Evolutionary conservation across 345 rosid genomes (phyloP).

Genomic region (Tarenaya hassleriana): DNA sequence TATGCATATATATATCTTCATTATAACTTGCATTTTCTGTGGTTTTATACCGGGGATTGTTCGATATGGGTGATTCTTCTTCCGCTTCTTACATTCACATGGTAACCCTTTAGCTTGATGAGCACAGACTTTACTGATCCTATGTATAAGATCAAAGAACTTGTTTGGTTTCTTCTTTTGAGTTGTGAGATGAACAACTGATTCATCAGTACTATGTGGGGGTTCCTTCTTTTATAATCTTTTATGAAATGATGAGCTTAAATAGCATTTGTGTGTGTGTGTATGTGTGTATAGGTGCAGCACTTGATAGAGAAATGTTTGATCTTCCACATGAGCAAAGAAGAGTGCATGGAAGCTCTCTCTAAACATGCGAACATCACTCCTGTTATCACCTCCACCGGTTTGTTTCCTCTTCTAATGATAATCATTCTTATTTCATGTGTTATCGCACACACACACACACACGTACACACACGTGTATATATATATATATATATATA

Average conservation of each 20-base stretch:
- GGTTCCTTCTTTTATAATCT: no score
- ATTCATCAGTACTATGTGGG: no score
- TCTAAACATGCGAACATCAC: constrained; percentile 81
- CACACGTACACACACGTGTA: background rate
- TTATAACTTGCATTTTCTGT: constrained; percentile 25
- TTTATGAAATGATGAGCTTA: no score
- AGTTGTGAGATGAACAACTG: no score
- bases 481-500: background rate
- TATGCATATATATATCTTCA: constrained; percentile 29
- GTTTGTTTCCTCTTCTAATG: constrained; percentile 24
- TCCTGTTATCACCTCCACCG: constrained; percentile 94
- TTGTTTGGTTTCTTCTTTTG: no score
- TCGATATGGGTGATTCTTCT: constrained; percentile 41
- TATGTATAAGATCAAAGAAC: constrained; percentile 1
- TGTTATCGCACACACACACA: background rate
- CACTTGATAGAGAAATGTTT: constrained; percentile 90
- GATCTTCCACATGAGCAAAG: constrained; percentile 79
- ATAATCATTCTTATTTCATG: background rate
- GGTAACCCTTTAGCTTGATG: no score
- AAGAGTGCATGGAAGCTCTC: constrained; percentile 94
- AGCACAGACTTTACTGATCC: no score
- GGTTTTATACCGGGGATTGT: no score
- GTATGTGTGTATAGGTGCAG: constrained; percentile 55
- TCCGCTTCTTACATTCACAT: constrained; percentile 84
- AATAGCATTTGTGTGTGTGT: constrained; percentile 10